A percentile compares a stretch with the other conserved stretches of the same genome.
Evolutionary conservation across 2,329 filamentous ascomycete species (phyloP).

Genomic region (Diaporthe caulivora): DNA sequence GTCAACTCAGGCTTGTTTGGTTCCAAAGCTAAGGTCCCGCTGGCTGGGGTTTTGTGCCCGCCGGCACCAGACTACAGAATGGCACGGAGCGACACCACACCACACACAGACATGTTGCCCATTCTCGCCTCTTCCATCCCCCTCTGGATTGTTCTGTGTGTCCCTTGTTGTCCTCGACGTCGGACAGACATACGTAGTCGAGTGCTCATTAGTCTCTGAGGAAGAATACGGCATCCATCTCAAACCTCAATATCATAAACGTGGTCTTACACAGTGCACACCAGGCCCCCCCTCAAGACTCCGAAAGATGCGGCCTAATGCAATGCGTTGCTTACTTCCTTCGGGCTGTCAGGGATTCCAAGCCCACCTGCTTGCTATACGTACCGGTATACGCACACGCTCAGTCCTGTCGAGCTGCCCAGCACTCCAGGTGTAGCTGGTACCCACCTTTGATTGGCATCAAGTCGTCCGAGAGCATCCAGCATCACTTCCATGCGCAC

Average conservation of each 20-base stretch:
- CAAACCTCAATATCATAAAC: background rate
- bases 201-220: too few relatives aligned
- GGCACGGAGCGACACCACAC: background rate
- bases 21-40: conserved; percentile 17
- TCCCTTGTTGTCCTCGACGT: too few relatives aligned
- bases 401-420: background rate
- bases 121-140: too few relatives aligned
- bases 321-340: conserved; percentile 21
- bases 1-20: background rate
- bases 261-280: conserved; percentile 20
- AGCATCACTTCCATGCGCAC: background rate
- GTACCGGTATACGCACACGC: background rate
- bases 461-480: background rate
- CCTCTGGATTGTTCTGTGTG: too few relatives aligned
- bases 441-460: conserved; percentile 12
- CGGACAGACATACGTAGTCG: too few relatives aligned
- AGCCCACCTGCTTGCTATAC: conserved; percentile 1
- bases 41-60: conserved; percentile 5
- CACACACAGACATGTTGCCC: background rate
- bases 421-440: background rate
- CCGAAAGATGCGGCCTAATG: conserved; percentile 25
- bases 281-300: background rate
- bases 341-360: conserved; percentile 21
- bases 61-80: background rate
- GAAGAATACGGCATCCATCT: background rate